A percentile compares a stretch with the other conserved stretches of the same genome.
These are phyloP conservation scores for Tetrapisispora taiwanensis DNA, from an alignment of 805 yeast species.

Conservation along the genomic window DNA sequence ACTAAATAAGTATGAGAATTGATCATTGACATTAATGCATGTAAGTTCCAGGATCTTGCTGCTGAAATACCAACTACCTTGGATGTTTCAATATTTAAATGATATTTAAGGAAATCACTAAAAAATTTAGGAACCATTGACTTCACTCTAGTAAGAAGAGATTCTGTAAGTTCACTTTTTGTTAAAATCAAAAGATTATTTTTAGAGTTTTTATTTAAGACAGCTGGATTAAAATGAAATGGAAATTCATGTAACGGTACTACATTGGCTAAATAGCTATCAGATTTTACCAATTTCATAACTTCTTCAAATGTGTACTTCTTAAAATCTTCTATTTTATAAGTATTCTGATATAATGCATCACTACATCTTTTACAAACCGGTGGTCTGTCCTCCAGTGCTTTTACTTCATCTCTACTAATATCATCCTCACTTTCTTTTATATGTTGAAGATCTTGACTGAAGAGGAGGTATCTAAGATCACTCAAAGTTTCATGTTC, in stretches of 20 bases:
- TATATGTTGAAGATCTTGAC: conserved; percentile 20
- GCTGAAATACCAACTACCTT: conserved; percentile 23
- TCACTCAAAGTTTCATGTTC: conserved; percentile 11
- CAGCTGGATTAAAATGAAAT: conserved; percentile 34
- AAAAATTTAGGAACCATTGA: conserved; percentile 26
- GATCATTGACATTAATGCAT: conserved; percentile 14
- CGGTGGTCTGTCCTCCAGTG: conserved; percentile 9
- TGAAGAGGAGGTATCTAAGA: conserved; percentile 23
- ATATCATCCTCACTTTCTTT: conserved; percentile 11
- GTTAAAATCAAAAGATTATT: conserved; percentile 17
- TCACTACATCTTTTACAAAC: conserved; percentile 51
- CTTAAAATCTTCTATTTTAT: conserved; percentile 29
- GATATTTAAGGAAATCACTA: conserved; percentile 21
- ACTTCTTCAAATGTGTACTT: conserved; percentile 25
- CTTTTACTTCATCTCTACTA: conserved; percentile 4
- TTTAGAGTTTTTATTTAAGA: conserved; percentile 10
- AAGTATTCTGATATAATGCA: conserved; percentile 36
- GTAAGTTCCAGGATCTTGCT: conserved; percentile 22
- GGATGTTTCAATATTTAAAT: conserved; percentile 22
- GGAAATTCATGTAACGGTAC: conserved; percentile 70
- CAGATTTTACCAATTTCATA: conserved; percentile 13
- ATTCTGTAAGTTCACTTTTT: conserved; percentile 27
- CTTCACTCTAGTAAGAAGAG: conserved; percentile 12
- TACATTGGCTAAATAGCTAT: conserved; percentile 44
- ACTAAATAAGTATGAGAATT: conserved; percentile 37